These are phyloP conservation scores for Luffa acutangula DNA, from an alignment of 306 rosid species.

Conservation along the genomic window DNA sequence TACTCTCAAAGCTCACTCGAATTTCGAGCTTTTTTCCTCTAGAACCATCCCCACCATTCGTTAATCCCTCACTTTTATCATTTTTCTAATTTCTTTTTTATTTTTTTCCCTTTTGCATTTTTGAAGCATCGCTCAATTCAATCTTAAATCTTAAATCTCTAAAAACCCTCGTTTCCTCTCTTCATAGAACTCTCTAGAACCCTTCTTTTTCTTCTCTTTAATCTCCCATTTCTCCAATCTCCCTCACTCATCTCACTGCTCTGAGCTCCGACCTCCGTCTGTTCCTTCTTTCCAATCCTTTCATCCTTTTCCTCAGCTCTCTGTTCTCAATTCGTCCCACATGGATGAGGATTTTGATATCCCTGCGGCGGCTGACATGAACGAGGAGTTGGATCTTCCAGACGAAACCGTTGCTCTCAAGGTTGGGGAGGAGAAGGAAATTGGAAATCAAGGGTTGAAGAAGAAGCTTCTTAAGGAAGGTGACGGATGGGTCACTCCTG, in stretches of 20 bases:
- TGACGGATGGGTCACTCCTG: slow-evolving; percentile 67
- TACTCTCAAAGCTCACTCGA: not conserved
- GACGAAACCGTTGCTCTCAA: slow-evolving; percentile 29
- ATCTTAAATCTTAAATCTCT: not conserved
- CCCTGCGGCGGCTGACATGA: slow-evolving; percentile 40
- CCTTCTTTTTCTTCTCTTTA: not conserved
- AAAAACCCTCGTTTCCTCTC: slow-evolving; percentile 2
- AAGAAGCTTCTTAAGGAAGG: slow-evolving; percentile 87
- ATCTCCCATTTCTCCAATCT: not conserved
- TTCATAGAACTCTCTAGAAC: slow-evolving; percentile 52
- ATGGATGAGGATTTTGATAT: slow-evolving; percentile 73
- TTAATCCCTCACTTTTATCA: too few species aligned
- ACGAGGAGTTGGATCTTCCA: slow-evolving; percentile 59
- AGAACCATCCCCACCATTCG: slow-evolving; percentile 18
- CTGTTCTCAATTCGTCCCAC: not conserved
- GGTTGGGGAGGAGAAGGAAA: slow-evolving; percentile 90
- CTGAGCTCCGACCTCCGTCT: not conserved
- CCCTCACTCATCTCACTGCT: not conserved
- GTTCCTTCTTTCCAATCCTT: not conserved
- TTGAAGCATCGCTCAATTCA: not conserved
- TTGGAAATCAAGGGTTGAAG: slow-evolving; percentile 72
- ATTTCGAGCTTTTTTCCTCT: not conserved
- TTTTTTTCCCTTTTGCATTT: not conserved
- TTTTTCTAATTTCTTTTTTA: too few species aligned
- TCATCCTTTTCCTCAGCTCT: not conserved